Evolutionary conservation across 2,329 filamentous ascomycete species (phyloP).

Genomic region (Colletotrichum tamarilloi): DNA sequence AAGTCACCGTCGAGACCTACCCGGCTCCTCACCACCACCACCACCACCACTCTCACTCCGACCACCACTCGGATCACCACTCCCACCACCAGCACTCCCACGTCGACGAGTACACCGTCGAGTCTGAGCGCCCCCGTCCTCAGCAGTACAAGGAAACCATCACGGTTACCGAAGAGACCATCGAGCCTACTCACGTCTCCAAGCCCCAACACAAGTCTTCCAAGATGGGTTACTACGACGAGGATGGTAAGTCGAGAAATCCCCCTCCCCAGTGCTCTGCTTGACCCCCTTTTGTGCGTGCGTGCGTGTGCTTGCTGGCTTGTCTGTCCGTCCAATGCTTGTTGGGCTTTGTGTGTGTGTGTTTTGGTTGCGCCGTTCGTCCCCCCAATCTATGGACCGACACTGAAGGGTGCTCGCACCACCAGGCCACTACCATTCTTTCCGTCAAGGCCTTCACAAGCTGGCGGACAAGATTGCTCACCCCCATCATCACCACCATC

Average conservation of each 20-base stretch:
- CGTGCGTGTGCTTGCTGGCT: conserved; percentile 20
- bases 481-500: conserved; percentile 44
- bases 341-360: not conserved
- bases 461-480: conserved; percentile 66
- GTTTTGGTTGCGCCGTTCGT: conserved; percentile 34
- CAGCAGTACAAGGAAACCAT: conserved; percentile 64
- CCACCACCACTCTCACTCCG: conserved; percentile 39
- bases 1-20: conserved; percentile 46
- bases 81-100: conserved; percentile 40
- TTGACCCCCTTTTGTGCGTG: not conserved
- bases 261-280: not conserved
- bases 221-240: conserved; percentile 76
- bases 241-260: conserved; percentile 60
- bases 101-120: conserved; percentile 66
- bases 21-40: conserved; percentile 48
- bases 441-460: conserved; percentile 67
- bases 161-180: conserved; percentile 74
- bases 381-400: conserved; percentile 30
- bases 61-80: conserved; percentile 53
- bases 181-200: conserved; percentile 62
- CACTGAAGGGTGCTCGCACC: conserved; percentile 27
- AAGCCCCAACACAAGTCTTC: conserved; percentile 54
- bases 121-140: conserved; percentile 39
- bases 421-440: conserved; percentile 68
- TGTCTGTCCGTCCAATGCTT: not conserved